Evolutionary conservation across 2,329 filamentous ascomycete species (phyloP).

Genomic region (Pseudogymnoascus destructans): DNA sequence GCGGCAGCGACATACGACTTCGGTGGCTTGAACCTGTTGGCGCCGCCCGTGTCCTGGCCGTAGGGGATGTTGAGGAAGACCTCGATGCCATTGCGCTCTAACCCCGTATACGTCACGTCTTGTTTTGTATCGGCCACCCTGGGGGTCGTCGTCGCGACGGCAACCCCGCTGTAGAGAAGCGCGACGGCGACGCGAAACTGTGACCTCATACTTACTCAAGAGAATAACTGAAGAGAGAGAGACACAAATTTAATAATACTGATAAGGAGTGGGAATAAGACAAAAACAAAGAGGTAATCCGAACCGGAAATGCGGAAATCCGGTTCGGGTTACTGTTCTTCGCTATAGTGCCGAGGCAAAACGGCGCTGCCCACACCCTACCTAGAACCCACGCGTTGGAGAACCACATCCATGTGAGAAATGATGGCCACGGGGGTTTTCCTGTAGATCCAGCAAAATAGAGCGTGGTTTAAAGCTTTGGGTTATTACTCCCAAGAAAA

Average conservation of each 20-base stretch:
- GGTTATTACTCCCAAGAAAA: neutral
- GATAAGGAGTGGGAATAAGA: neutral
- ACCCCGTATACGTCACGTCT: constrained; percentile 31
- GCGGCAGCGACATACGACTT: constrained; percentile 24
- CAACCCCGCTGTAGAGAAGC: neutral
- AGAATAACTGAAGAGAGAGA: neutral
- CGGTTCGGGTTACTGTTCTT: neutral
- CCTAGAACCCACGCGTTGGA: neutral
- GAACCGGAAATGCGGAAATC: neutral
- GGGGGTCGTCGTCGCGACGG: neutral
- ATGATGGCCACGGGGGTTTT: neutral
- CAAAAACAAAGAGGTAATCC: neutral
- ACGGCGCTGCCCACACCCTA: neutral
- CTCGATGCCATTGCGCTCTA: constrained; percentile 33
- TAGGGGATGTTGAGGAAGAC: constrained; percentile 36
- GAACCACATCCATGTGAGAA: neutral
- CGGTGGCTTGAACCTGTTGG: constrained; percentile 35
- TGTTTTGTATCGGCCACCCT: constrained; percentile 16
- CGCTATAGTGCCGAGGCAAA: no score
- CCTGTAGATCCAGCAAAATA: neutral
- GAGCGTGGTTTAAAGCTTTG: neutral
- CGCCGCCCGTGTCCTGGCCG: constrained; percentile 33
- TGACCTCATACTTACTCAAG: neutral
- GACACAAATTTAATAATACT: neutral
- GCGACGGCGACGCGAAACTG: neutral